Base-by-base conservation (phyloP, 2,329 filamentous ascomycete species). In the Neonectria coccinea region DNA sequence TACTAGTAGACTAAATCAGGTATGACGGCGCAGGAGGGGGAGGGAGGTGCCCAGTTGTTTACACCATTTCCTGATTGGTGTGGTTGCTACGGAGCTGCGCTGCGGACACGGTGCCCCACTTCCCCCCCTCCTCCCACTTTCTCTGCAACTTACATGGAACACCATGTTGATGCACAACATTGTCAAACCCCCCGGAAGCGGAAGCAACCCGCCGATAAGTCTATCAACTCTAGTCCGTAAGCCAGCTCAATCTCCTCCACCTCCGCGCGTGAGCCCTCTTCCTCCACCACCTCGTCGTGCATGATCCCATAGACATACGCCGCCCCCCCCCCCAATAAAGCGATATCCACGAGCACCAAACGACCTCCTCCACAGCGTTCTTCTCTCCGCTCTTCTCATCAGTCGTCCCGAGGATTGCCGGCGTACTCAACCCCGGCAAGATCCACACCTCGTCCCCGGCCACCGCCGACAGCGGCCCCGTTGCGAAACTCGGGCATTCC, bases 21-120 rank as follows among this genome's bases (percentile, higher is more conserved):
- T 36, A 44, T 59, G 47, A 31, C 29, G 48, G 39, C 7, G 39
- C 39, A 20, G 39, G 39, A 18, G 39, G 39, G 39, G 39, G 39
- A 41, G 33, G 25, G 33, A 16, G 33, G 47, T 45, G 47, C 27
- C 48, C 48, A 14, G 33, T 66, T 70, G 75, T 77, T 77, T 76
- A 76, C 74, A 55, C 58, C 61, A 69, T 69, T 76, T 66, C 70
- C 70, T 71, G 68, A 76, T 75, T 74, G 73, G 73, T 65, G 65
- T 70, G 70, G 75, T 77, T 77, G 75, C 75, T 54, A 73, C 61
- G 73, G 71, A 67, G 50, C 50, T 47, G 27, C 14, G 36, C 18
- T 16, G 16, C 53, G 14, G 36, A 41, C 51, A 31, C 31, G 36
- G 16, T 29, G 53, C 39, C 39, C 53, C 53, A 45, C 53, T 33